Percentiles rank a stretch among this genome's conserved stretches.
These are phyloP conservation scores for Picochlorum sp. DNA, from an alignment of 139 green algal genomes.

Conservation along the genomic window DNA sequence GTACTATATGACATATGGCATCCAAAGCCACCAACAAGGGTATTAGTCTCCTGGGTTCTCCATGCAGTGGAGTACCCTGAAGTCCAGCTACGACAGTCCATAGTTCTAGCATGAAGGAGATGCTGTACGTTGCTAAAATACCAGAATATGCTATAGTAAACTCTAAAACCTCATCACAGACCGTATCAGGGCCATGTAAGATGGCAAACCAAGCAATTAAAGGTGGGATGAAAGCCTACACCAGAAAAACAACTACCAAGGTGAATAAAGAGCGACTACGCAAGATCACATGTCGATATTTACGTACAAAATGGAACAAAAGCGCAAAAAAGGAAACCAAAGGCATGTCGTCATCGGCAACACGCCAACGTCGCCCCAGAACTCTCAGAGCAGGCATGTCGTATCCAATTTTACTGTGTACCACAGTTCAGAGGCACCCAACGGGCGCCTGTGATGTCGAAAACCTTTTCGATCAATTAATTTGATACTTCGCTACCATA, in stretches of 20 bases:
- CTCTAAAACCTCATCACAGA: constrained; percentile 18
- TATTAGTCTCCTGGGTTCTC: background rate
- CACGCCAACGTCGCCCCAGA: background rate
- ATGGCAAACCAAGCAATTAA: no score
- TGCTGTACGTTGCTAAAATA: constrained; percentile 1
- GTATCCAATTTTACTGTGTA: background rate
- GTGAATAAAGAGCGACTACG: no score
- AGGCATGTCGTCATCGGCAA: constrained; percentile 2
- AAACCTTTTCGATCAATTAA: no score
- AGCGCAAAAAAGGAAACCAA: background rate
- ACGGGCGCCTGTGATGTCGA: no score
- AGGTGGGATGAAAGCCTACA: no score
- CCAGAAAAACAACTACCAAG: no score
- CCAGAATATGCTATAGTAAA: constrained; percentile 16
- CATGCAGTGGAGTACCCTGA: background rate
- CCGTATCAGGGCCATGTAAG: background rate
- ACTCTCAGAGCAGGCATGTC: background rate
- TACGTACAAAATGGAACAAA: background rate
- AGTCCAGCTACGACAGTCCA: background rate
- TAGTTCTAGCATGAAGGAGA: background rate
- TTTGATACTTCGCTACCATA: no score
- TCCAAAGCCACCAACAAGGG: background rate
- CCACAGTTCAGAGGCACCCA: no score
- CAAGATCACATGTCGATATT: background rate
- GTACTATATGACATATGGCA: background rate